Percentiles rank a stretch among this genome's conserved stretches.
Evolutionary conservation across 2,329 filamentous ascomycete species (phyloP).

Genomic region (Phialophora verrucosa): DNA sequence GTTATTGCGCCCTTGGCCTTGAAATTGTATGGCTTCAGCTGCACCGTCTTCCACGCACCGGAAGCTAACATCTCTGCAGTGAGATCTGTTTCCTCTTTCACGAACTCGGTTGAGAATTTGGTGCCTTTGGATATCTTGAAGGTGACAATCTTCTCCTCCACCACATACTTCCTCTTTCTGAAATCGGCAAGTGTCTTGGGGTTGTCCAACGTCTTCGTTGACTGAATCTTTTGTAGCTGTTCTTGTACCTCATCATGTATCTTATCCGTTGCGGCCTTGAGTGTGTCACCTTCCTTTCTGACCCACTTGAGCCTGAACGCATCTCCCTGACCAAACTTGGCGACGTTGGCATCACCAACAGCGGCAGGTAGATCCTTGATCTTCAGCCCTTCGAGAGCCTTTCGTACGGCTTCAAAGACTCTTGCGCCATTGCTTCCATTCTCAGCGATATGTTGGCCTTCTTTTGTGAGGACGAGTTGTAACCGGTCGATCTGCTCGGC

Average conservation of each 20-base stretch:
- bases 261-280: constrained; percentile 65
- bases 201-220: constrained; percentile 72
- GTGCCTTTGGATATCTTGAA: constrained; percentile 84
- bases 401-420: constrained; percentile 75
- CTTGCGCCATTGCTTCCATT: constrained; percentile 83
- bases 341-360: constrained; percentile 52
- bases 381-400: constrained; percentile 78
- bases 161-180: constrained; percentile 90
- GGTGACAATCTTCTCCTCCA: constrained; percentile 79
- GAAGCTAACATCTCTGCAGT: constrained; percentile 88
- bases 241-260: constrained; percentile 81
- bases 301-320: constrained; percentile 81
- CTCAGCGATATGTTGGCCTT: constrained; percentile 72
- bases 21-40: constrained; percentile 85
- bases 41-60: constrained; percentile 89
- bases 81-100: constrained; percentile 92
- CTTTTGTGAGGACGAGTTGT: constrained; percentile 74
- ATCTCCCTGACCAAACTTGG: constrained; percentile 83
- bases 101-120: constrained; percentile 86
- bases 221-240: constrained; percentile 74
- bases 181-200: constrained; percentile 78
- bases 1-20: constrained; percentile 66
- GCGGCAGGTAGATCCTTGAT: constrained; percentile 69
- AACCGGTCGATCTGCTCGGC: constrained; percentile 85
- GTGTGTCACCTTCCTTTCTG: constrained; percentile 65